Conservation (phyloP, 1,284 basidiomycete genomes). For the Marasmius oreades region DNA sequence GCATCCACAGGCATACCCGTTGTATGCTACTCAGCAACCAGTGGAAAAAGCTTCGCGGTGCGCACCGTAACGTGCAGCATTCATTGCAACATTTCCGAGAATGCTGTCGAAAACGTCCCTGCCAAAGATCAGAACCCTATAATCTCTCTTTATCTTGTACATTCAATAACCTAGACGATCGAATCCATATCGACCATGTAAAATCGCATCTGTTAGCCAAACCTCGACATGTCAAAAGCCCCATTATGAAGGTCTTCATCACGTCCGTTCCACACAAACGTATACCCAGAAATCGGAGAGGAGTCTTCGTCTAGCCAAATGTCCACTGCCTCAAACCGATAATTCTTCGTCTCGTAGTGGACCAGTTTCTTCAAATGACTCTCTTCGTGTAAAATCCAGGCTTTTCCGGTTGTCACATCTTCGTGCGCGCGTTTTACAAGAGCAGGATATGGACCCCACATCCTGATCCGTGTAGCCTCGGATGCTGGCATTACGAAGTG, state of each 20-base stretch:
- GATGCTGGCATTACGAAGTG: background rate
- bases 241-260: background rate
- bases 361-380: background rate
- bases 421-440: background rate
- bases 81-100: too few species aligned
- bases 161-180: too few species aligned
- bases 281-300: background rate
- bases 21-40: too few species aligned
- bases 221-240: background rate
- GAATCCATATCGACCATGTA: too few species aligned
- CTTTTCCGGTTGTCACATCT: background rate
- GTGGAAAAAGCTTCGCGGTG: too few species aligned
- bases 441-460: constrained; percentile 12
- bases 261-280: constrained; percentile 1
- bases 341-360: background rate
- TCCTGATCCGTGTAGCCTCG: background rate
- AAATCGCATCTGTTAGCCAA: too few species aligned
- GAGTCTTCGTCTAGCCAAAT: background rate
- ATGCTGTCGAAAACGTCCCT: too few species aligned
- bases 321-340: background rate
- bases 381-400: background rate
- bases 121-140: too few species aligned
- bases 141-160: too few species aligned
- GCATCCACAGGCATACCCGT: too few species aligned
- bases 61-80: too few species aligned